Percentiles rank a stretch among this genome's conserved stretches.
Conservation (phyloP, 768 basidiomycete species). For the Tulasnella sp. region DNA sequence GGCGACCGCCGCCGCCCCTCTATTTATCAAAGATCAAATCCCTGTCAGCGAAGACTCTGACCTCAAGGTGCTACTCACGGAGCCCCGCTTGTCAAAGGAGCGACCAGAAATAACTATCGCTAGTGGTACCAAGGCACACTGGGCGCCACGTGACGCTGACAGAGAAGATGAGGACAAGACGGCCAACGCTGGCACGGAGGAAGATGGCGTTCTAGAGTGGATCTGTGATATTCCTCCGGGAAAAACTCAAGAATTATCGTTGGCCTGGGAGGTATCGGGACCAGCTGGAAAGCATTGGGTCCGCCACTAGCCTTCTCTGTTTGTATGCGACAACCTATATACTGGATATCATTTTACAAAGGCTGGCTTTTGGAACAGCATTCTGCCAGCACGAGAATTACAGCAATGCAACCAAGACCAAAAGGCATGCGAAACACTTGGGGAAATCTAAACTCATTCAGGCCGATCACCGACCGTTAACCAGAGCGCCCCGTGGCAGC, state of each 20-base stretch:
- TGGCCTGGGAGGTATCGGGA: not conserved
- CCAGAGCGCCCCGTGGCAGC: not conserved
- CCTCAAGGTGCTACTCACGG: constrained; percentile 18
- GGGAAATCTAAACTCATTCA: not conserved
- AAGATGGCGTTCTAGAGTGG: constrained; percentile 6
- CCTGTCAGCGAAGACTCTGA: constrained; percentile 20
- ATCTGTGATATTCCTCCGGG: not conserved
- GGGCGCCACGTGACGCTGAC: not conserved
- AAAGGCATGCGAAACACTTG: not conserved
- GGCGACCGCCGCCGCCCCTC: not conserved
- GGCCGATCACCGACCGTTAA: not conserved
- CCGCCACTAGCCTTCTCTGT: not conserved
- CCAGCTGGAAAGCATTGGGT: constrained; percentile 5
- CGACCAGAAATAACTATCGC: not conserved
- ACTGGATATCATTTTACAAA: not conserved
- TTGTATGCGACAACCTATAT: not conserved
- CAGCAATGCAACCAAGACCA: not conserved
- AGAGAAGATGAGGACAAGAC: not conserved
- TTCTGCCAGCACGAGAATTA: not conserved
- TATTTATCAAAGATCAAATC: constrained; percentile 22
- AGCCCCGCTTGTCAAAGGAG: constrained; percentile 18
- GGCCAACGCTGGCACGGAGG: not conserved
- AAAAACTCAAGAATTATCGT: not conserved
- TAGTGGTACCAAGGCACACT: not conserved
- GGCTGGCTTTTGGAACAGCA: not conserved